Evolutionary conservation across 148 eudicot species (phyloP).

Genomic region (Silene latifolia): DNA sequence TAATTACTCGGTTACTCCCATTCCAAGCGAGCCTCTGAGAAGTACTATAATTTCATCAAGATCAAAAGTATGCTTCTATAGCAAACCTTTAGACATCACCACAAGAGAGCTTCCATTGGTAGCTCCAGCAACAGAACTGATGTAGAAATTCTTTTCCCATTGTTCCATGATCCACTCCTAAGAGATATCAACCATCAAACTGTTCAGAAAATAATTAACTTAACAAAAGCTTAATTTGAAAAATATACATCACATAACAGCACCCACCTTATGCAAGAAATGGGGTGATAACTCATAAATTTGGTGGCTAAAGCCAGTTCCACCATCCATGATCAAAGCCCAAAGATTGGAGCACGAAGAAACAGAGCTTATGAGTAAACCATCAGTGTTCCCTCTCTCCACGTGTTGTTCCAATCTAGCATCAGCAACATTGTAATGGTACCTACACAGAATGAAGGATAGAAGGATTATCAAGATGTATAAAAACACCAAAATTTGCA

Average conservation of each 20-base stretch:
- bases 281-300: constrained; percentile 72
- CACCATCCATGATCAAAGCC: constrained; percentile 96
- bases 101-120: constrained; percentile 80
- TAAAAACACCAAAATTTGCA: neutral
- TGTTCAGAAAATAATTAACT: neutral
- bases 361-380: constrained; percentile 68
- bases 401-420: constrained; percentile 78
- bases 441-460: constrained; percentile 35
- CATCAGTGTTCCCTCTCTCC: constrained; percentile 77
- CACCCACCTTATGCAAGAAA: constrained; percentile 74
- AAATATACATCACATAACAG: neutral
- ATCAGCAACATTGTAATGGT: constrained; percentile 91
- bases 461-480: constrained; percentile 4
- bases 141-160: constrained; percentile 89
- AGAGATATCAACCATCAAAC: constrained; percentile 10
- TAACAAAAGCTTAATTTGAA: neutral
- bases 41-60: neutral
- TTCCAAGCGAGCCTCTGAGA: too few relatives aligned
- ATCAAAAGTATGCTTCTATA: neutral
- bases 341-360: constrained; percentile 79
- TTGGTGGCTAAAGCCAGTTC: constrained; percentile 68
- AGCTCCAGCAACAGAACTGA: constrained; percentile 81
- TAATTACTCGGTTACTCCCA: too few relatives aligned
- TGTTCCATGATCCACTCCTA: constrained; percentile 97
- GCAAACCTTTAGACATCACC: constrained; percentile 88